Evolutionary conservation across 2,329 filamentous ascomycete genomes (phyloP), one percentile per base, ranked within the genome.

Genomic region (Aspergillus neoniger): DNA sequence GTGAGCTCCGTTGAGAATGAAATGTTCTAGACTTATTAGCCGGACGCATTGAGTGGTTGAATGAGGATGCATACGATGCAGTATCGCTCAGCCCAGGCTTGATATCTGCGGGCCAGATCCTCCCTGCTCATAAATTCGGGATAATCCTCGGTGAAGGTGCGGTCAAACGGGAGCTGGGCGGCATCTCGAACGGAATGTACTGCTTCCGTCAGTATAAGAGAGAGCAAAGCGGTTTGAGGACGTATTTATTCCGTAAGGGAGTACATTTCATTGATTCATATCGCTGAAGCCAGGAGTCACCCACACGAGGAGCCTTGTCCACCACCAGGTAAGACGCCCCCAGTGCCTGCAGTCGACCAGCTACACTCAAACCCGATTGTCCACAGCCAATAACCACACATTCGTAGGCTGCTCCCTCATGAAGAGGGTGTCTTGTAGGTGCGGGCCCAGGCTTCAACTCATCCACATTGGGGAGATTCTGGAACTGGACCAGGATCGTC

Each of bases 281-380:
- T 51, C 81, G 72, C 51, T 76, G 72, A 1, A 71, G 70, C 81
- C 81, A 83, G 48, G 78, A 80, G 56, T 81, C 77, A 2, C 81
- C 80, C 4, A 82, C 72, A 0, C 72, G 65, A 21, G 69, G 67
- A 32, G 78, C 78, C 23, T 73, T 72, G 49, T 83, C 81, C 47
- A 83, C 71, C n/a, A 82, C 71, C 7, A 83, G 67, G 28, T 78
- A 75, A 0, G 72, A 72, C 4, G 81, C 62, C 2, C 76, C 74
- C 9, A 82, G 68, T 41, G 80, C 78, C 62, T 79, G 72, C 14
- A 81, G 66, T 3, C 80, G 73, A 15, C 78, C 81, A 15, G 77
- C 79, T 3, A 74, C 70, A 23, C 76, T 74, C 1, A 83, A 70
- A 0, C 81, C 80, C 25, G 75, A 75, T 63, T 82, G 80, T 3